Evolutionary conservation across 108 stramenopile genomes (phyloP).

Genomic region (Chaetoceros muelleri): DNA sequence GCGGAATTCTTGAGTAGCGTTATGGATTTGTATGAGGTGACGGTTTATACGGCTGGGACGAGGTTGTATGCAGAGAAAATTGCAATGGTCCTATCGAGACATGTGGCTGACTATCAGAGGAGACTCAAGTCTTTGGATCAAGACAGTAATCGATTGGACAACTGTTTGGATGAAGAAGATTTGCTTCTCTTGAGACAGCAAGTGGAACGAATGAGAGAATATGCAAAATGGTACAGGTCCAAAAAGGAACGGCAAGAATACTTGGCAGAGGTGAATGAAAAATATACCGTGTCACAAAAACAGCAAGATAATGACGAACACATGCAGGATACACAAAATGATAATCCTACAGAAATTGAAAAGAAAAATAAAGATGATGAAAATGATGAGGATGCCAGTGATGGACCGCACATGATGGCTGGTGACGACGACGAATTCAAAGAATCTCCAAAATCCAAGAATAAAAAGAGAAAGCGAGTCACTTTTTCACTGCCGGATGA

Average conservation of each 20-base stretch:
- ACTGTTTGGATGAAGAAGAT: conserved; percentile 22
- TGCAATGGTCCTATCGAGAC: conserved; percentile 60
- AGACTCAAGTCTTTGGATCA: conserved; percentile 9
- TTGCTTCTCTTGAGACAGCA: conserved; percentile 25
- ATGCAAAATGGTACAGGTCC: conserved; percentile 6
- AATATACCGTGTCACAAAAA: background rate
- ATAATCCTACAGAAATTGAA: conserved; percentile 1
- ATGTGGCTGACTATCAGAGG: conserved; percentile 36
- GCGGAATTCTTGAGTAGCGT: conserved; percentile 55
- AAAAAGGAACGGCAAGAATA: conserved; percentile 10
- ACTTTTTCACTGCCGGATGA: background rate
- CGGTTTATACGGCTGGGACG: conserved; percentile 84
- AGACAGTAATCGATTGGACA: too few species aligned
- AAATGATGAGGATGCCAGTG: conserved; percentile 9
- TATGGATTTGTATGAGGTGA: conserved; percentile 53
- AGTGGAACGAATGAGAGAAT: conserved; percentile 21
- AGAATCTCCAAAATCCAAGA: background rate
- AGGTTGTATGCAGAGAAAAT: conserved; percentile 82
- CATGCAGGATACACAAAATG: conserved; percentile 3
- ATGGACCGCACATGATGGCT: background rate
- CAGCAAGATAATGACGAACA: background rate
- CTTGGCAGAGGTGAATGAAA: conserved; percentile 6
- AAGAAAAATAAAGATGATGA: conserved; percentile 6
- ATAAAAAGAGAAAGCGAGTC: background rate
- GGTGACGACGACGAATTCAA: background rate